Percentiles rank a stretch among this genome's conserved stretches.
phyloP scores from a whole-genome alignment of 345 rosid genomes.

The Salix dunnii region DNA sequence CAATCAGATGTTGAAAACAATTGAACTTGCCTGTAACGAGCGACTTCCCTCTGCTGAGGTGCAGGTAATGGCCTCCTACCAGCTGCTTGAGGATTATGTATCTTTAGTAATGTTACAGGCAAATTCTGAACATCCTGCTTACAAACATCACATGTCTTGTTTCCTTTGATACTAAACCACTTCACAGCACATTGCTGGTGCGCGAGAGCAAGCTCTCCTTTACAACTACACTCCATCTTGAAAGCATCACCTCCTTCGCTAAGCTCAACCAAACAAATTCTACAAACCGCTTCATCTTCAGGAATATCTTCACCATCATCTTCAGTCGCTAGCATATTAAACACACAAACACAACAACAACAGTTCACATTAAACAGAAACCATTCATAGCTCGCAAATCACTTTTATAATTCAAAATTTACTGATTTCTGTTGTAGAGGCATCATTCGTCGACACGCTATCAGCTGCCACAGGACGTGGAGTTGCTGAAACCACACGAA shows the following conservation, averaged over 20 bases:
- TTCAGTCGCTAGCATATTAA: constrained; percentile 22
- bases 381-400: neutral
- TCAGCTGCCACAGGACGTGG: constrained; percentile 27
- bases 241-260: constrained; percentile 53
- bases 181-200: constrained; percentile 57
- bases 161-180: constrained; percentile 65
- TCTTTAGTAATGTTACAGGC: constrained; percentile 48
- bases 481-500: constrained; percentile 46
- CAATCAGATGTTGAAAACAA: neutral
- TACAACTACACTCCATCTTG: constrained; percentile 67
- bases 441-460: constrained; percentile 22
- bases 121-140: constrained; percentile 54
- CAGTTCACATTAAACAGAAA: neutral
- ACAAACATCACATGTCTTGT: constrained; percentile 57
- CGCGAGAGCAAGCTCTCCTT: constrained; percentile 66
- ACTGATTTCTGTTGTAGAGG: constrained; percentile 31
- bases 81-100: constrained; percentile 35
- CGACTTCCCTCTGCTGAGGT: constrained; percentile 28
- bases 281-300: constrained; percentile 65
- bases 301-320: constrained; percentile 50
- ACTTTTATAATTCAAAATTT: constrained; percentile 2
- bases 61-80: constrained; percentile 25
- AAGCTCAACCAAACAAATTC: constrained; percentile 57
- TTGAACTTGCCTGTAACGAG: constrained; percentile 42
- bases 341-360: neutral